Evolutionary conservation across 1,284 basidiomycete species (phyloP).

Genomic region (Lentinus polychrous): DNA sequence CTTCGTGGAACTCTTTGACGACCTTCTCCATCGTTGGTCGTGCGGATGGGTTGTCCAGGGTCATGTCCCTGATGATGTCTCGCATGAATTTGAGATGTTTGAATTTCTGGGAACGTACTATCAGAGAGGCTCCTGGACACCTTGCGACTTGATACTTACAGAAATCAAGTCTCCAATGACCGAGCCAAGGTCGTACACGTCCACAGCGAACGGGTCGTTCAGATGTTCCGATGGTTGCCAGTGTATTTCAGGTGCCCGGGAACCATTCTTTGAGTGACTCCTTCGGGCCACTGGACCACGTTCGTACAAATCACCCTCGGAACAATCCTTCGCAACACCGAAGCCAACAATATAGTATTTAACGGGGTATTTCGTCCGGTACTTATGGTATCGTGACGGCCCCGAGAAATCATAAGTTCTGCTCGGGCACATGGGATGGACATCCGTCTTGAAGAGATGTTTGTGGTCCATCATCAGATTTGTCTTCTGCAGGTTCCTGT

Average conservation of each 20-base stretch:
- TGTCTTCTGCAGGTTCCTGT: neutral
- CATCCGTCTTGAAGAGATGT: neutral
- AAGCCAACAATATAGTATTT: neutral
- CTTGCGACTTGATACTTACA: neutral
- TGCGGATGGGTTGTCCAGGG: neutral
- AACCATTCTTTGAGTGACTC: neutral
- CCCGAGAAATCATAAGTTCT: neutral
- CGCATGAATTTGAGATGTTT: neutral
- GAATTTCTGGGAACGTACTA: neutral
- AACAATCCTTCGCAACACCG: neutral
- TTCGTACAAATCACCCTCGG: neutral
- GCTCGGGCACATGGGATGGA: neutral
- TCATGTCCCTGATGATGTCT: neutral
- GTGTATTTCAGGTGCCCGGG: neutral
- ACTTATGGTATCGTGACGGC: neutral
- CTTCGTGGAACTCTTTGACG: neutral
- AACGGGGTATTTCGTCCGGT: neutral
- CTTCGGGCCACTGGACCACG: neutral
- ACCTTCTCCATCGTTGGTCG: neutral
- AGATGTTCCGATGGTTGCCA: neutral
- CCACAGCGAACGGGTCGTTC: slow-evolving; percentile 2
- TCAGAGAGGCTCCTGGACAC: neutral
- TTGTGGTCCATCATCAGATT: slow-evolving; percentile 4
- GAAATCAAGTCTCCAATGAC: neutral
- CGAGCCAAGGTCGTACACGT: slow-evolving; percentile 3